These are phyloP conservation scores for Fraxinus velutina DNA, from an alignment of 305 asterid species.

Conservation along the genomic window DNA sequence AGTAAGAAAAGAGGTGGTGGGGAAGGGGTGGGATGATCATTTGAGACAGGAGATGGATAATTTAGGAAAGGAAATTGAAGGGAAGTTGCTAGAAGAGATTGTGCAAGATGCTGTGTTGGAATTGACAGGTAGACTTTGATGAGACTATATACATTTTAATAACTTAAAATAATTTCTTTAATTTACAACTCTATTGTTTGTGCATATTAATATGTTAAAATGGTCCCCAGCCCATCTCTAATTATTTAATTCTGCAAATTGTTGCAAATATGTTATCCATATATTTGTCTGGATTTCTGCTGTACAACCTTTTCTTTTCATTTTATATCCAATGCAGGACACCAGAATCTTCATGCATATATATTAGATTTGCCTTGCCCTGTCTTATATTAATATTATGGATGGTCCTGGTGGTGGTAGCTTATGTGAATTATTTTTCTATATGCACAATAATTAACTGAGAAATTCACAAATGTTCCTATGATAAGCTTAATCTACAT, in stretches of 20 bases:
- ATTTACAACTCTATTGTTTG: constrained; percentile 22
- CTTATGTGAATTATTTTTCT: not conserved
- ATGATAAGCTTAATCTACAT: not conserved
- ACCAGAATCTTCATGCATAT: not conserved
- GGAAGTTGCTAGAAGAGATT: constrained; percentile 67
- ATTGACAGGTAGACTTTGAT: constrained; percentile 54
- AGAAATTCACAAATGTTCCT: not conserved
- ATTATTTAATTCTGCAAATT: constrained; percentile 28
- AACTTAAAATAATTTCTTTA: constrained; percentile 23
- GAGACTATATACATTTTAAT: constrained; percentile 1
- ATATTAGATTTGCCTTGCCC: not conserved
- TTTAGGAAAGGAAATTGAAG: constrained; percentile 67
- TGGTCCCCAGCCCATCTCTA: constrained; percentile 31
- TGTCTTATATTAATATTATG: not conserved
- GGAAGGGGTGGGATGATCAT: constrained; percentile 61
- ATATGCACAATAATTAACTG: not conserved
- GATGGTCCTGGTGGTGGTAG: not conserved
- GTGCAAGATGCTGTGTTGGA: constrained; percentile 62
- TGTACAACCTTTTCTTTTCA: constrained; percentile 17
- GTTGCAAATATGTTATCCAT: constrained; percentile 23
- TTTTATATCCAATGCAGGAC: not conserved
- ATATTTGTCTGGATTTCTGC: constrained; percentile 21
- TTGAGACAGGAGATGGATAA: constrained; percentile 53
- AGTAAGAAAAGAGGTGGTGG: constrained; percentile 69
- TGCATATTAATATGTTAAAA: constrained; percentile 32